Conservation (phyloP, 2,329 filamentous ascomycete genomes). For the Coniosporium tulheliwenetii region DNA sequence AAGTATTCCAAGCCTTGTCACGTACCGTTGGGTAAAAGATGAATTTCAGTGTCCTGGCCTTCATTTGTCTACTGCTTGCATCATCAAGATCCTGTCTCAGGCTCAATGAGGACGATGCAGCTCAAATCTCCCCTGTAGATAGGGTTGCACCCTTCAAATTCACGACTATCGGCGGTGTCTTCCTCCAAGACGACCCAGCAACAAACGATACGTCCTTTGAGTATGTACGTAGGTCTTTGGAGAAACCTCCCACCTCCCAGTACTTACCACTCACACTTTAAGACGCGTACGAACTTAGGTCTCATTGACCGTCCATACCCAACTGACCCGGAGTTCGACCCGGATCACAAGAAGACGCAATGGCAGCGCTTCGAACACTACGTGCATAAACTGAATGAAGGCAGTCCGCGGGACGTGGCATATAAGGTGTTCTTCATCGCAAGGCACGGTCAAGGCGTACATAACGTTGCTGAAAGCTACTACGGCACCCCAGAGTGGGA, state of each 20-base stretch:
- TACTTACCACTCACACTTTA: not conserved
- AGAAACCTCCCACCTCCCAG: not conserved
- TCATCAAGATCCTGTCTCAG: no score
- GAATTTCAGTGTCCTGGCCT: no score
- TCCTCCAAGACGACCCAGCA: constrained; percentile 32
- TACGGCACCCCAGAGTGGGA: constrained; percentile 9
- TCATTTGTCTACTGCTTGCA: no score
- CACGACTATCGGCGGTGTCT: constrained; percentile 15
- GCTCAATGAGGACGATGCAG: no score
- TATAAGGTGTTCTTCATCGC: constrained; percentile 8
- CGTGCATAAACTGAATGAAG: constrained; percentile 3
- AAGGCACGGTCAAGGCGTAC: constrained; percentile 8
- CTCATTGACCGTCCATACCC: constrained; percentile 30
- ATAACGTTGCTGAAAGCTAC: constrained; percentile 7
- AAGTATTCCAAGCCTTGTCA: no score
- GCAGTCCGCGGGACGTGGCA: constrained; percentile 2
- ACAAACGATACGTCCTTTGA: constrained; percentile 32
- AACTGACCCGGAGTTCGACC: constrained; percentile 21
- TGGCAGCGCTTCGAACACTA: constrained; percentile 4
- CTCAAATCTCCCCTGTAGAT: no score
- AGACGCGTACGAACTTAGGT: constrained; percentile 23
- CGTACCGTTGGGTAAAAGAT: no score
- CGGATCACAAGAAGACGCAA: constrained; percentile 31
- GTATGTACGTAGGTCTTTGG: constrained; percentile 21
- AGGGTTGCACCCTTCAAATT: not conserved